Conservation (phyloP, 2,329 filamentous ascomycete species). For the Epicoccum nigrum region DNA sequence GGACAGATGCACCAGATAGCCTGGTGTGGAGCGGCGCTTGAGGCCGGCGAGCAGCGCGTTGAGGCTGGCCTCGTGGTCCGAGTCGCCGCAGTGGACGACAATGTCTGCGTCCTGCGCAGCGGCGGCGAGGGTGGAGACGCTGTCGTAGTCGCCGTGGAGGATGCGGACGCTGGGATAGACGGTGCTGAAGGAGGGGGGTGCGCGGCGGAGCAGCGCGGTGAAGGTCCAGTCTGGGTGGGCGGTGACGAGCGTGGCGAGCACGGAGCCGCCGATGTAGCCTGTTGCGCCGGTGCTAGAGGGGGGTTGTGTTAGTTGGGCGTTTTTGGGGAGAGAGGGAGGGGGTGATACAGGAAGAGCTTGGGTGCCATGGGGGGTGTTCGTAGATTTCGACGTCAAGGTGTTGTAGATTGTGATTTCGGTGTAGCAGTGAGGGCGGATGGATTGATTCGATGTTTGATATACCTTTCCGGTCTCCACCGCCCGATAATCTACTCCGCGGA, state of each 20-base stretch:
- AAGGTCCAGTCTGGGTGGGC: slow-evolving; percentile 56
- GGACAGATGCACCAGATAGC: slow-evolving; percentile 59
- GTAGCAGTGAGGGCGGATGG: too few relatives aligned
- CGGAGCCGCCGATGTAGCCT: slow-evolving; percentile 62
- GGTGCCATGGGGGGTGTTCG: slow-evolving; percentile 29
- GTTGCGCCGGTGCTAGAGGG: slow-evolving; percentile 56
- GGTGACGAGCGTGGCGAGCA: slow-evolving; percentile 53
- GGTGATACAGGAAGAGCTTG: slow-evolving; percentile 34
- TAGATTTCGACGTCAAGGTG: neutral
- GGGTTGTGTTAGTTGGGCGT: neutral
- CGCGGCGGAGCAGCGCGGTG: slow-evolving; percentile 53
- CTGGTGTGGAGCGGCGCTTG: slow-evolving; percentile 50
- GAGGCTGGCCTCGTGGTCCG: slow-evolving; percentile 38
- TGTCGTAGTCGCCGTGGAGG: slow-evolving; percentile 57
- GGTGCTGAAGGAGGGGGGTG: slow-evolving; percentile 34
- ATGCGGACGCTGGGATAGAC: slow-evolving; percentile 53
- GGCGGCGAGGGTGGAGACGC: slow-evolving; percentile 51
- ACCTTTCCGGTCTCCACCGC: too few relatives aligned
- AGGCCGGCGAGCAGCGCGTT: slow-evolving; percentile 60
- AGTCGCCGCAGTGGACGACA: slow-evolving; percentile 49
- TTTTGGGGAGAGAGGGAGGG: neutral
- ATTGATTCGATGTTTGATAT: too few relatives aligned
- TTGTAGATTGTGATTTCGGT: too few relatives aligned
- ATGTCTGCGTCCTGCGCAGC: slow-evolving; percentile 58
- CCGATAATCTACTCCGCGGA: too few relatives aligned